phyloP scores from a whole-genome alignment of 192 early-diverging fungal species.

The Rhizophagus clarus region DNA sequence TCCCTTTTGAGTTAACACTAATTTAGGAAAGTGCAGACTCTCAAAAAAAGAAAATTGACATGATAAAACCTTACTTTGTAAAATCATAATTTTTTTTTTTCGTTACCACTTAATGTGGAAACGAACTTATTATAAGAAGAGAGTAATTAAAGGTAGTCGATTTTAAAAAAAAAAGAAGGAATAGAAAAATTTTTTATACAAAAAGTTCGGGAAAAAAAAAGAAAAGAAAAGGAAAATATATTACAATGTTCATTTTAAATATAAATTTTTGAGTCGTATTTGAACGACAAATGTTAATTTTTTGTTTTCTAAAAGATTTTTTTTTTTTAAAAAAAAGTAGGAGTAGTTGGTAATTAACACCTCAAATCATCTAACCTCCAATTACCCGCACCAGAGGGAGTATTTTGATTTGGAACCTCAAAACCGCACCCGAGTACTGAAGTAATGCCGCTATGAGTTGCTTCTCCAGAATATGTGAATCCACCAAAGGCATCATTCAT shows the following conservation, averaged over 20 bases:
- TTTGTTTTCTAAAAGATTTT: background rate
- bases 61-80: no score
- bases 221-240: background rate
- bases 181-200: background rate
- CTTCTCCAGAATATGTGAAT: conserved; percentile 32
- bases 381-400: background rate
- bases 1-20: no score
- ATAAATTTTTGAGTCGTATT: background rate
- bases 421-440: background rate
- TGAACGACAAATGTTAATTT: conserved; percentile 1
- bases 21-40: no score
- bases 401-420: background rate
- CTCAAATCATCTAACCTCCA: background rate
- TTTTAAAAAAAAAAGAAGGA: background rate
- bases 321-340: background rate
- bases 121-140: background rate
- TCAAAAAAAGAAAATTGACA: no score
- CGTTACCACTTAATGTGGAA: no score
- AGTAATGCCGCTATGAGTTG: background rate
- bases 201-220: background rate
- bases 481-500: conserved; percentile 16
- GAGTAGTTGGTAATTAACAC: background rate
- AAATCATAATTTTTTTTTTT: no score
- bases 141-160: background rate
- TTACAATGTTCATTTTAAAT: conserved; percentile 5